Base-by-base conservation (phyloP, 2,329 filamentous ascomycete species). In the Cordyceps farinosa region DNA sequence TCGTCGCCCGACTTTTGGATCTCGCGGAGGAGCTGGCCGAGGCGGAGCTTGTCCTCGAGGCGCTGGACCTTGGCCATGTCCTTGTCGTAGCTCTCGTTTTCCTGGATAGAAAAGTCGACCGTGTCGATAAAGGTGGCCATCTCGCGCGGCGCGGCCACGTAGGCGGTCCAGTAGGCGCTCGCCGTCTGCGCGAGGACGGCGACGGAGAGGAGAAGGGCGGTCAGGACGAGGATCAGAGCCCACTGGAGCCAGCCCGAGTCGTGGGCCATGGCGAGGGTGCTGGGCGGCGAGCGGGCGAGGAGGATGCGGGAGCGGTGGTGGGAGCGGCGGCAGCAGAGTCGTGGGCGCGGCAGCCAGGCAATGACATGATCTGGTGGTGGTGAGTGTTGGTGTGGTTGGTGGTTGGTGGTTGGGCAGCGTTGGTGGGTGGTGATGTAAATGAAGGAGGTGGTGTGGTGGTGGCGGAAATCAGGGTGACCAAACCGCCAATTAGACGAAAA, bases 21-120 rank as follows among this genome's bases (percentile, higher is more conserved):
- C 74, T 88, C 85, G 66, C 84, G 80, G 66, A 88, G 75, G 65
- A 88, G 75, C 48, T 80, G 79, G 65, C 77, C 79, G 47, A 89
- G 79, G 56, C 85, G 83, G 54, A 87, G 70, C 76, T 87, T 87
- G 72, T 88, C 86, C 66, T 87, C 85, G 36, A 87, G 77, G 47
- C 82, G 82, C 70, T 79, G 79, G 45, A 88, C 79, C 64, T 81
- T 82, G 62, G 80, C 76, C 54, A 88, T 79, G 69, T 88, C 84
- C 68, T 80, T 78, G 72, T 87, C 84, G 71, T 87, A 87, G 69
- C 79, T 84, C 73, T 88, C 86, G 69, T 87, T 88, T 72, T 88
- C 86, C 67, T 82, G 78, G 55, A 87, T 78, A 45, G 84, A 90
- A 69, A 81, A 85, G 71, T 87, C 85, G 69, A 86, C 80, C 17